Base-by-base conservation (phyloP, 192 early-diverging fungal species). In the Entomortierella parvispora region DNA sequence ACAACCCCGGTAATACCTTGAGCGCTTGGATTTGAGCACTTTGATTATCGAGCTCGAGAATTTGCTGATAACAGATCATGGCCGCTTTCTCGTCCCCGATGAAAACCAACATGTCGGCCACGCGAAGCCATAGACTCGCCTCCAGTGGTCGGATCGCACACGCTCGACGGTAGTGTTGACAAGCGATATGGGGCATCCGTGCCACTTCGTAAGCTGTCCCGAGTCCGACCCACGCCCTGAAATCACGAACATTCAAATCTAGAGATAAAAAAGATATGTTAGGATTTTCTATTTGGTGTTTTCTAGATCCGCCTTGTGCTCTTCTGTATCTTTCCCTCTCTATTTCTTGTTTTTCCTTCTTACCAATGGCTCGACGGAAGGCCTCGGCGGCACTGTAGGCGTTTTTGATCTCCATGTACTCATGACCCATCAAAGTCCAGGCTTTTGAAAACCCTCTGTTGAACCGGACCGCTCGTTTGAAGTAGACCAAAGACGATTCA, bases 391-490 rank as follows among this genome's bases (percentile, higher is more conserved):
- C 97, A 5, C 93, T 94, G 29, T 93, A 83, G 0, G 91, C 88
- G 65, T 96, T 96, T 59, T 96, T 96, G 67, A 96, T 63, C 71
- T 99, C 96, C 33, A 99, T 81, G 64, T 95, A 97, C 77, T 97
- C 94, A 68, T 98, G 96, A 2, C 96, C 97, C 84, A 99, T 85
- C 59, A 99, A 83, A 1, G 94, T 96, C 93, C 96, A 97, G 2
- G 94, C 93, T 3, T 89, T 80, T 25, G 88, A 71, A 64, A 93
- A 94, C 55, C 84, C 83, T 15, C 86, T 82, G 68, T 96, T 88
- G 52, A 99, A 84, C 79, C 93, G 84, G 14, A 97, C 66, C 0
- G 96, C 96, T 8, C 90, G 83, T 76, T 90, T 90, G 67, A 98
- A 96, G 62, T 92, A 95, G 20, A 90, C 84, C 6, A 97, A 86